A percentile compares a stretch with the other conserved stretches of the same genome.
Conservation (phyloP, 2,329 filamentous ascomycete species). For the Metarhizium album region DNA sequence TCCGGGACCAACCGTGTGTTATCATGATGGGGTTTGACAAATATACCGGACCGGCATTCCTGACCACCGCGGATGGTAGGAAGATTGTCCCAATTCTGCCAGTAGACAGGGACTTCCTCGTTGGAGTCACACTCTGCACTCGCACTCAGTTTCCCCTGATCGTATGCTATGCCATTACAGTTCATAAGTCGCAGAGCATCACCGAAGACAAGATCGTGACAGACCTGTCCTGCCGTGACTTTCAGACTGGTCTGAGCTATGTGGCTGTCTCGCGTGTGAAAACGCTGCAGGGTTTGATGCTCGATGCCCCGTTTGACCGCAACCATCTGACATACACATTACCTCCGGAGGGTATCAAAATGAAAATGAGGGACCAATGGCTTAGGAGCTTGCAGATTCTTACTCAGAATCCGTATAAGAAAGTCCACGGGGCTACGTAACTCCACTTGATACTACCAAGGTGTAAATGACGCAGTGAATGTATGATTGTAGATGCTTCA, state of each 20-base stretch:
- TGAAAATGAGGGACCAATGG: not conserved
- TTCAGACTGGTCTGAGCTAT: not conserved
- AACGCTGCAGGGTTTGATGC: not conserved
- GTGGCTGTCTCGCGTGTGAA: not conserved
- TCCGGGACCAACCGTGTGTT: slow-evolving; percentile 7
- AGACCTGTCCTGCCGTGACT: not conserved
- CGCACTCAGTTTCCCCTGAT: not conserved
- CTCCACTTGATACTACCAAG: not conserved
- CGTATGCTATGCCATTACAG: not conserved
- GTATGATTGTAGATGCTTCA: slow-evolving; percentile 1
- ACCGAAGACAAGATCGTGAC: not conserved
- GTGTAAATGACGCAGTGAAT: not conserved
- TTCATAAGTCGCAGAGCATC: not conserved
- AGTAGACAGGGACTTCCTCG: not conserved
- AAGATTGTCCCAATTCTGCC: slow-evolving; percentile 6
- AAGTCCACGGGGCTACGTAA: not conserved
- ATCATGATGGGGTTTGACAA: slow-evolving; percentile 10
- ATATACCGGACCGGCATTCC: slow-evolving; percentile 7
- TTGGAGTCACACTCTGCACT: not conserved
- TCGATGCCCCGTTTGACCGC: not conserved
- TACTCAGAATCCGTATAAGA: not conserved
- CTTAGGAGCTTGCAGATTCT: not conserved
- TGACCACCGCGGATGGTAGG: slow-evolving; percentile 3
- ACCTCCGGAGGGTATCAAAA: not conserved
- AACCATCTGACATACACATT: not conserved